phyloP scores from a whole-genome alignment of 2,329 filamentous ascomycete genomes.

The Fusarium camptoceras region DNA sequence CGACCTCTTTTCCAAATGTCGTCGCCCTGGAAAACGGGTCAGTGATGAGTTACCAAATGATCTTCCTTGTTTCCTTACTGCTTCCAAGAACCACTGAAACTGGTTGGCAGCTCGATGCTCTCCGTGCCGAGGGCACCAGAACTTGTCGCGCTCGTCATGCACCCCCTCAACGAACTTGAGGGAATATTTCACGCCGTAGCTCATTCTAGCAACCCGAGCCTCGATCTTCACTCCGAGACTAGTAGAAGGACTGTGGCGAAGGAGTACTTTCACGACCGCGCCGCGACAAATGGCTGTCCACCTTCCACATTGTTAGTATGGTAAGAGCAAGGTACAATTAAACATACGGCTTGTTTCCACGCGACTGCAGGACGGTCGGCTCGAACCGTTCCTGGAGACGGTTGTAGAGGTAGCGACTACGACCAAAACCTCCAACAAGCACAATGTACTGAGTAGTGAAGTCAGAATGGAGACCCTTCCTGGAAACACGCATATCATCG shows the following conservation, averaged over 20 bases:
- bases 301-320: slow-evolving; percentile 12
- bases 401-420: slow-evolving; percentile 47
- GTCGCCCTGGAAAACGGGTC: slow-evolving; percentile 11
- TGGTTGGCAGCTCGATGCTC: slow-evolving; percentile 21
- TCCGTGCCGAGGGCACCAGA: slow-evolving; percentile 2
- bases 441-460: slow-evolving; percentile 49
- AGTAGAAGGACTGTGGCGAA: neutral
- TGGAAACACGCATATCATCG: neutral
- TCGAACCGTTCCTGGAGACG: slow-evolving; percentile 30
- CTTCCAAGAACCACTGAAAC: slow-evolving; percentile 47
- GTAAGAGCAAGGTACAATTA: too few species aligned
- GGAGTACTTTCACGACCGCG: slow-evolving; percentile 47
- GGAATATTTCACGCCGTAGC: slow-evolving; percentile 39
- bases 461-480: neutral
- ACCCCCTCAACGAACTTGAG: fast-evolving
- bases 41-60: neutral
- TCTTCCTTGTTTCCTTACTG: slow-evolving; percentile 7
- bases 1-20: neutral
- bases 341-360: slow-evolving; percentile 51
- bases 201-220: slow-evolving; percentile 46
- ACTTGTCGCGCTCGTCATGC: slow-evolving; percentile 30
- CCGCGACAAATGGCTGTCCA: slow-evolving; percentile 54
- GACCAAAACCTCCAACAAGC: slow-evolving; percentile 55
- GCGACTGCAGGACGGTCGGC: slow-evolving; percentile 47
- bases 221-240: slow-evolving; percentile 23